Base-by-base conservation (phyloP, 2,329 filamentous ascomycete genomes). In the Cladophialophora psammophila region DNA sequence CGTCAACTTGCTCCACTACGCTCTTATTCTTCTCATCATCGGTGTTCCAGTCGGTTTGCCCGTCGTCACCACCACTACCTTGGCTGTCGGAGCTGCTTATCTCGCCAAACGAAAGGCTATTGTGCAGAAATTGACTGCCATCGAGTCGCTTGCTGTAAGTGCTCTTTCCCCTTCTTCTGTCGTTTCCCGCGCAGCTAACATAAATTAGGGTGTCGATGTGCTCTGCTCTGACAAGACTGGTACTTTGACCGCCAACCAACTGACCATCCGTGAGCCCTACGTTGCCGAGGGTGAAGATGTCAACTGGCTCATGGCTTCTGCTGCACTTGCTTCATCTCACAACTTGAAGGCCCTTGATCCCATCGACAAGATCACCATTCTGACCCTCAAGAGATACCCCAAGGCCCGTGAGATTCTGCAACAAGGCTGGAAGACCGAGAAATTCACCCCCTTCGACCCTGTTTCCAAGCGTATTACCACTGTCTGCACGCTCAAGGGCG, bases 251-350 rank as follows among this genome's bases (percentile, higher is more conserved):
- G 88, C 88, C 73, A 91, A 91, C 79, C 90, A 92, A 83, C 85
- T 92, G 61, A 90, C 87, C 75, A 90, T 92, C 76, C 89, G 90
- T 77, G 90, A 92, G 76, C 90, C 90, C 20, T 92, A 89, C 80
- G 89, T 92, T 66, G 87, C 89, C 68, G 90, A 92, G 79, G 90
- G 90, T 74, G 87, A 91, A 76, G 90, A 92, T 79, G 87, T 92
- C 78, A 90, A 92, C 83, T 92, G 90, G 90, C 92, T 92, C 90
- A 92, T 92, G 90, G 90, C 90, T 71, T 90, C 91, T 68, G 90
- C 90, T 67, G 90, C 90, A 68, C 86, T 92, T 64, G 90, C 90
- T 65, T 92, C 90, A 60, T 92, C 90, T 69, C 90, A 92, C 84
- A 92, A 92, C 82, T 84, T 91, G 81, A 90, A 91, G 82, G 90